These are phyloP conservation scores for Rubus parviflorus DNA, from an alignment of 306 rosid species.

Conservation along the genomic window DNA sequence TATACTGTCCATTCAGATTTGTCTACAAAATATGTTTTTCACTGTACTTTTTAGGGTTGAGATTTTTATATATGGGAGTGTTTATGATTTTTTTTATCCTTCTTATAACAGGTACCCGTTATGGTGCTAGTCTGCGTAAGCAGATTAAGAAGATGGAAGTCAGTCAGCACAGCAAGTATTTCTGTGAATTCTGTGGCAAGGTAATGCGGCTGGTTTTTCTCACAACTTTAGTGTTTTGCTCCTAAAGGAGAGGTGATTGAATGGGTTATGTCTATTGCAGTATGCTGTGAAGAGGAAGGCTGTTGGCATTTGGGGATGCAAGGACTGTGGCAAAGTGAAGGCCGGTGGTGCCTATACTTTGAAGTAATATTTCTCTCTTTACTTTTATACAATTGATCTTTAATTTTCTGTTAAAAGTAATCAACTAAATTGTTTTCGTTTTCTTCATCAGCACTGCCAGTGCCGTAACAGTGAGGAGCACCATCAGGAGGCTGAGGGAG, in stretches of 20 bases:
- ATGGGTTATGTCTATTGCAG: constrained; percentile 31
- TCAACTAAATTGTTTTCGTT: constrained; percentile 1
- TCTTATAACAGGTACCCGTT: constrained; percentile 62
- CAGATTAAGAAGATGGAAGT: constrained; percentile 98
- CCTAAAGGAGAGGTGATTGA: neutral
- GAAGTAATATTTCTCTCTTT: constrained; percentile 45
- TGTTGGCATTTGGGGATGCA: constrained; percentile 91
- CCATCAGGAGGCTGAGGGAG: constrained; percentile 77
- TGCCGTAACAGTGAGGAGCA: constrained; percentile 87
- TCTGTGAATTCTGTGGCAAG: constrained; percentile 94
- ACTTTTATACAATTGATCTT: neutral
- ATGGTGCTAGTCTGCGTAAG: constrained; percentile 90
- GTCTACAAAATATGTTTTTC: neutral
- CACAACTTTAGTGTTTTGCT: neutral
- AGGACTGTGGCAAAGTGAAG: constrained; percentile 88
- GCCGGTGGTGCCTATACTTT: constrained; percentile 83
- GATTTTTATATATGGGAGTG: no score
- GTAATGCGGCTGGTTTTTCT: constrained; percentile 19
- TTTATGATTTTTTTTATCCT: neutral
- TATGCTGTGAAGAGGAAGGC: constrained; percentile 88
- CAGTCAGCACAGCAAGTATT: constrained; percentile 83
- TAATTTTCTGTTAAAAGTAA: neutral
- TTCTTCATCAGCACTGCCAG: constrained; percentile 64
- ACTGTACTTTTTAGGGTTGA: neutral
- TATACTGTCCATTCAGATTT: neutral